phyloP scores from a whole-genome alignment of 208 protist genomes.

The Tritrichomonas musculus region DNA sequence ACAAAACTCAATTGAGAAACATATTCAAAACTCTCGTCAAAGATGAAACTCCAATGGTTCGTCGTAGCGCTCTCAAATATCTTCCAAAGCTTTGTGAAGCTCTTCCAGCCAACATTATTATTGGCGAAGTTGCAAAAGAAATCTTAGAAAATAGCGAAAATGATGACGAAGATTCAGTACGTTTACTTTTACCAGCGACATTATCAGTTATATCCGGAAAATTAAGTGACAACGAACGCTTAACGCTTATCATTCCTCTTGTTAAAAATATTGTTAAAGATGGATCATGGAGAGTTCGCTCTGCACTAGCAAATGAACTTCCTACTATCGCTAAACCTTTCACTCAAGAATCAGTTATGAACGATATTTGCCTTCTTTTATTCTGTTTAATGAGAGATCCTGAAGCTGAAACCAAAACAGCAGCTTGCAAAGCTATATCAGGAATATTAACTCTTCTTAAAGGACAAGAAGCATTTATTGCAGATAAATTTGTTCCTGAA shows the following conservation, averaged over 20 bases:
- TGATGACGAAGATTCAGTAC: constrained; percentile 32
- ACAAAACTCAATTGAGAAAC: not conserved
- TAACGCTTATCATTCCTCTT: not conserved
- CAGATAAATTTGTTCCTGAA: constrained; percentile 28
- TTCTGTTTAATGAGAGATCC: not conserved
- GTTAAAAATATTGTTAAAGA: not conserved
- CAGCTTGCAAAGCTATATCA: not conserved
- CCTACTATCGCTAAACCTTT: constrained; percentile 17
- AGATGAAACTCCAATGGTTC: constrained; percentile 32
- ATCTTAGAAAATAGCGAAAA: not conserved
- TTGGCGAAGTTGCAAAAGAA: constrained; percentile 10
- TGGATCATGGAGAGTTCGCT: constrained; percentile 16
- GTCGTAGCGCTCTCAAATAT: constrained; percentile 14
- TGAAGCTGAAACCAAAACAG: constrained; percentile 25
- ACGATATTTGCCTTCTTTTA: not conserved
- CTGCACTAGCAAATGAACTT: not conserved
- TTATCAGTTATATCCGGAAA: constrained; percentile 20
- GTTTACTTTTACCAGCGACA: not conserved
- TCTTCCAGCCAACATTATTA: constrained; percentile 11
- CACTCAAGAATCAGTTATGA: not conserved
- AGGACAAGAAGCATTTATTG: not conserved
- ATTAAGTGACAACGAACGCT: not conserved
- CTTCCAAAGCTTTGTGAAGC: constrained; percentile 13
- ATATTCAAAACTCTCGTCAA: constrained; percentile 8
- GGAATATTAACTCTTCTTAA: not conserved